Conservation (phyloP, 331 rosid species). For the Acacia concinna region DNA sequence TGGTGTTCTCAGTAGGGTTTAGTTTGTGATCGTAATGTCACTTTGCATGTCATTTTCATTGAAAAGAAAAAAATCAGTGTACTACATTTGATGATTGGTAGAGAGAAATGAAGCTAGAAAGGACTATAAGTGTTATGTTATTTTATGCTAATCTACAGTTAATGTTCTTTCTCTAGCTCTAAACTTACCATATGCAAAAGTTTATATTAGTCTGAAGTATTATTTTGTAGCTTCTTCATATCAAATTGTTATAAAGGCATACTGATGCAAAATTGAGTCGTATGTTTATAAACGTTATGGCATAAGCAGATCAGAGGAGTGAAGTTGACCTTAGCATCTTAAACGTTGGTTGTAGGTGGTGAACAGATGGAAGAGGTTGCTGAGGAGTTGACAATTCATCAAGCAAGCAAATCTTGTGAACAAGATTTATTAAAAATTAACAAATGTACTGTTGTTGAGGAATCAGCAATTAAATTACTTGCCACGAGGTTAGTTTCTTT, state of each 20-base stretch:
- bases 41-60: not conserved
- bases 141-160: not conserved
- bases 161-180: not conserved
- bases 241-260: not conserved
- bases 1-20: not conserved
- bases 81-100: not conserved
- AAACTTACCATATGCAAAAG: not conserved
- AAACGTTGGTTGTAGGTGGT: conserved; percentile 35
- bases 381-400: conserved; percentile 43
- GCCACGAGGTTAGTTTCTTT: conserved; percentile 60
- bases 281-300: conserved; percentile 1
- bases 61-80: not conserved
- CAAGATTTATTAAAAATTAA: conserved; percentile 35
- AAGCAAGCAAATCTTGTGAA: conserved; percentile 34
- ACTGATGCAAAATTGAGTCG: not conserved
- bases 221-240: not conserved
- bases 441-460: conserved; percentile 51
- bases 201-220: not conserved
- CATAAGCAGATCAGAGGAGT: conserved; percentile 28
- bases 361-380: conserved; percentile 44
- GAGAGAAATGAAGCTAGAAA: not conserved
- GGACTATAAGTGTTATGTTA: not conserved
- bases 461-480: conserved; percentile 69
- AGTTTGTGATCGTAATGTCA: not conserved
- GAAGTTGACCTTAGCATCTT: conserved; percentile 26